Base-by-base conservation (phyloP, 1,284 basidiomycete species). In the Pseudozyma sp. region DNA sequence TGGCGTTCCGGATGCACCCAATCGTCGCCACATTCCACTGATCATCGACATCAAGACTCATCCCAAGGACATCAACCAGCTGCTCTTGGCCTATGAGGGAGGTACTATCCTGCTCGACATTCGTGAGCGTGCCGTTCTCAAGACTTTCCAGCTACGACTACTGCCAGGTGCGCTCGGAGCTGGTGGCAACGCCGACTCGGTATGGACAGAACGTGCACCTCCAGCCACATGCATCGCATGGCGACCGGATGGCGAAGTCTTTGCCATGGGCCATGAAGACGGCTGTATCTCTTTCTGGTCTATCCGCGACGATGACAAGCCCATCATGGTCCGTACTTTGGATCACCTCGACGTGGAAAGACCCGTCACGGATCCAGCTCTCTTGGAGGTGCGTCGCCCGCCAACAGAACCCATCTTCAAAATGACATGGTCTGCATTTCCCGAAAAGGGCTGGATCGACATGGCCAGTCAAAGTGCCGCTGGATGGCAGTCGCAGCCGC, bases 261-360 rank as follows among this genome's bases (percentile, higher is more conserved):
- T 88, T 64, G 87, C 84, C 11, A 89, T 89, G 43, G 92, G 92
- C 1, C 89, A 96, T 82, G 88, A 89, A n/a, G 94, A 97, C 84
- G 94, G 94, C 9, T 91, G 89, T 51, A 88, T 97, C 48, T 89
- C 92, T 5, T 93, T 96, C 84, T 96, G 94, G 92, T 90, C 91
- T 1, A 86, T 91, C 5, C 90, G 92, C 46, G 92, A 96, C 69
- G 89, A 92, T 75, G 90, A 92, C 69, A 89, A 90, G 64, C 94
- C 94, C 0, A 85, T 97, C 31, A 87, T 91, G 73, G 92, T 94
- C 8, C 88, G 92, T 53, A 78, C 79, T 16, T 68, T 83, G 13
- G 78, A 79, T 11, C 29, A 56, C 16, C 50, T 78, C 24, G 81
- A 83, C 45, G 66, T 82, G 6, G 79, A 83, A 17, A 78, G 65